Evolutionary conservation across 805 yeast genomes (phyloP).

Genomic region (Metschnikowia lochheadii): DNA sequence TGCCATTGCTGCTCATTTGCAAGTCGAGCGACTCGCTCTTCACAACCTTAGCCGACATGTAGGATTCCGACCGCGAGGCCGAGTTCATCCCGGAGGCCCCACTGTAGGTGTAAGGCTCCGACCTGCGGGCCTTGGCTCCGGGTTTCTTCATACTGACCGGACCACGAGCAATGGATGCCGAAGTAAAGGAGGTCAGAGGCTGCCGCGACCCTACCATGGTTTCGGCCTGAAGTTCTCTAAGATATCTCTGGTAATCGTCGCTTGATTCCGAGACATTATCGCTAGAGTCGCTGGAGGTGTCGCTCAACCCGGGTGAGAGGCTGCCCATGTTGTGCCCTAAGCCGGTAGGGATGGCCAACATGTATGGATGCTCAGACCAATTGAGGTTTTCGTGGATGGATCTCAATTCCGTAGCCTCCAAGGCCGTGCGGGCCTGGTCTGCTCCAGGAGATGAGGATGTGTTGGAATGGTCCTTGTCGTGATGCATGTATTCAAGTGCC

Average conservation of each 20-base stretch:
- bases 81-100: constrained; percentile 5
- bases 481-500: constrained; percentile 8
- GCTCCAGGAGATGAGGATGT: constrained; percentile 18
- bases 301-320: constrained; percentile 10
- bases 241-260: constrained; percentile 20
- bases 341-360: background rate
- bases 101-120: constrained; percentile 1
- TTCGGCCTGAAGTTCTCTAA: constrained; percentile 15
- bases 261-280: constrained; percentile 3
- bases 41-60: constrained; percentile 10
- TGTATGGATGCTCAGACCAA: background rate
- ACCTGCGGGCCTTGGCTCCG: constrained; percentile 6
- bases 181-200: constrained; percentile 17
- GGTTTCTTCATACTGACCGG: constrained; percentile 10
- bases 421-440: background rate
- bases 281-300: constrained; percentile 6
- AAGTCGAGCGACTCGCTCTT: constrained; percentile 10
- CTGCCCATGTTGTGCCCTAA: constrained; percentile 5
- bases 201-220: constrained; percentile 12
- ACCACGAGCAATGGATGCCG: constrained; percentile 15
- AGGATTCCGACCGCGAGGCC: constrained; percentile 8
- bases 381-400: background rate
- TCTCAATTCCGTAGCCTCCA: background rate
- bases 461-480: constrained; percentile 13
- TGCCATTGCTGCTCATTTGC: constrained; percentile 11